Evolutionary conservation across 164 flowering plant genomes (phyloP).

Genomic region (Kalanchoe fedtschenkoi): DNA sequence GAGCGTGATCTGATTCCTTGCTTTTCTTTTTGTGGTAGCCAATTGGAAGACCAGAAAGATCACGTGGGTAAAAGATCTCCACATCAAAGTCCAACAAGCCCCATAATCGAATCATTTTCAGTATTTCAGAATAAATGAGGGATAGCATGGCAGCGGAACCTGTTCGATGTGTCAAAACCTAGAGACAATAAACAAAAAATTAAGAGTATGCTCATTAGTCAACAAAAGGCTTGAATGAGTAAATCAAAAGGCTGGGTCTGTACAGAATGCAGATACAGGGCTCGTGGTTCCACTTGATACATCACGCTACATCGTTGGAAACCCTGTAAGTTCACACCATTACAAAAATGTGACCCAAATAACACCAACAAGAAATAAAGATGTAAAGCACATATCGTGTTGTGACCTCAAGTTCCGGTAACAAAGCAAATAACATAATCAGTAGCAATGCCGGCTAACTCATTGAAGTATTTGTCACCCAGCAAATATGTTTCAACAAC

Average conservation of each 20-base stretch:
- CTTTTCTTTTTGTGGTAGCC: conserved; percentile 65
- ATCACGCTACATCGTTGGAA: conserved; percentile 35
- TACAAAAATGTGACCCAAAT: background rate
- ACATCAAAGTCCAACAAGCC: conserved; percentile 63
- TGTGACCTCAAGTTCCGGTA: too few relatives aligned
- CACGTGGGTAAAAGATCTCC: conserved; percentile 65
- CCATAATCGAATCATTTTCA: conserved; percentile 71
- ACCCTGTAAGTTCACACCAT: conserved; percentile 30
- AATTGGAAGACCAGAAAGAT: conserved; percentile 50
- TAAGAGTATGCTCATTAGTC: background rate
- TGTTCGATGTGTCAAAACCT: conserved; percentile 79
- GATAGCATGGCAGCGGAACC: conserved; percentile 76
- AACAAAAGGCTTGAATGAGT: background rate
- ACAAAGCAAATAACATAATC: too few relatives aligned
- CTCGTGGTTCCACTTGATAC: conserved; percentile 30
- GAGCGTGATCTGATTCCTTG: conserved; percentile 60
- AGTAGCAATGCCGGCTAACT: too few relatives aligned
- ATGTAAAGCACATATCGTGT: background rate
- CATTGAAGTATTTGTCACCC: too few relatives aligned
- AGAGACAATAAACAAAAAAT: conserved; percentile 6
- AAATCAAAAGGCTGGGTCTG: conserved; percentile 1
- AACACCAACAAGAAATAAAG: background rate
- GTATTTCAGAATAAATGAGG: conserved; percentile 62
- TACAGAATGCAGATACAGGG: conserved; percentile 80
- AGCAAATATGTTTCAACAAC: background rate